These are phyloP conservation scores for Helianthus tuberosus DNA, from an alignment of 129 eudicot species.

Conservation along the genomic window DNA sequence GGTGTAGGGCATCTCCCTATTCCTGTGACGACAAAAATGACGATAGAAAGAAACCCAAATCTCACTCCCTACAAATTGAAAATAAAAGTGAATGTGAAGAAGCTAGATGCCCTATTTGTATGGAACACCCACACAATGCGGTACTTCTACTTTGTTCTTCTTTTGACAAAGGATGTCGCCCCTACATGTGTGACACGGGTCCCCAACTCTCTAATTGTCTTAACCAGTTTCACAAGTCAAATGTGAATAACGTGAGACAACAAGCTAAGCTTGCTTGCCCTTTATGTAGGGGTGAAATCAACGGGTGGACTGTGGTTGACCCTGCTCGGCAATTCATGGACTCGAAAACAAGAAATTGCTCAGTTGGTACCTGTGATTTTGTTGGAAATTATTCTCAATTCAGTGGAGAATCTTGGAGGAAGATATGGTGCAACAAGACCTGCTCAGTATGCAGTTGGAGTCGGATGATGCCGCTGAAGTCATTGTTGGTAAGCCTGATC, in stretches of 20 bases:
- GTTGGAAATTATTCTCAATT: conserved; percentile 48
- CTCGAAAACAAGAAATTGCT: conserved; percentile 54
- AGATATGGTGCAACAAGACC: conserved; percentile 36
- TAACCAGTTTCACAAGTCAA: conserved; percentile 56
- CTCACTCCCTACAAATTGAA: conserved; percentile 10
- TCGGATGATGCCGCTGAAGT: not conserved
- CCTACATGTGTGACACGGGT: conserved; percentile 75
- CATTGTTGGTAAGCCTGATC: too few relatives aligned
- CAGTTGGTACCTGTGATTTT: conserved; percentile 53
- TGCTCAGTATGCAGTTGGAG: conserved; percentile 36
- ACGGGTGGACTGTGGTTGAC: conserved; percentile 42
- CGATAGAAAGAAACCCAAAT: conserved; percentile 17
- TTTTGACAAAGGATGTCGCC: conserved; percentile 69
- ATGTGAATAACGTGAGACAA: conserved; percentile 1
- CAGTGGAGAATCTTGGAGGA: conserved; percentile 46
- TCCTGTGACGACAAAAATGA: conserved; percentile 37
- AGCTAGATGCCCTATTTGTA: conserved; percentile 63
- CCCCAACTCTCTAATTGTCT: conserved; percentile 70
- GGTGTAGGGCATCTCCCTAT: conserved; percentile 52
- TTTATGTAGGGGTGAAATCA: conserved; percentile 60
- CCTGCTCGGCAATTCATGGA: conserved; percentile 62
- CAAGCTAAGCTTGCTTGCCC: conserved; percentile 48
- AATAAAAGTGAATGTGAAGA: conserved; percentile 58
- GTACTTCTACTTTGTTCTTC: conserved; percentile 64
- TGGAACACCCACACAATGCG: conserved; percentile 78